A percentile compares a stretch with the other conserved stretches of the same genome.
Conservation (phyloP, 768 basidiomycete species). For the Pisolithus albus region DNA sequence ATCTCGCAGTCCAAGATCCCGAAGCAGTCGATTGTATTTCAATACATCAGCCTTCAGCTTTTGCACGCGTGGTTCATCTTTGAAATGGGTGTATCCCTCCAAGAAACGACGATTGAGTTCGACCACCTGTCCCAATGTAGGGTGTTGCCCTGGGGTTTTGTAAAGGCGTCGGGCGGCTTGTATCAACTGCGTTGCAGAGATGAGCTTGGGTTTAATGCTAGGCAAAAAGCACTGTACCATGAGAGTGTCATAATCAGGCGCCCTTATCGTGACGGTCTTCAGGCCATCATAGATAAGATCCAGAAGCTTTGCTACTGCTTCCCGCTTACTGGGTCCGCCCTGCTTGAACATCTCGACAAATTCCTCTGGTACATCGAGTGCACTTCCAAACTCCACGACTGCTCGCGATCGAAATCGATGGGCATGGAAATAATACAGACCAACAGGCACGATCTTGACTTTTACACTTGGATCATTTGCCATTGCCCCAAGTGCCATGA, state of each 20-base stretch:
- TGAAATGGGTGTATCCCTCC: slow-evolving; percentile 88
- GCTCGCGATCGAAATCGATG: slow-evolving; percentile 92
- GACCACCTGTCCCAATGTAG: slow-evolving; percentile 92
- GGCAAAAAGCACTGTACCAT: slow-evolving; percentile 56
- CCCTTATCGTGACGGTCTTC: slow-evolving; percentile 92
- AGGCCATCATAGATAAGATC: slow-evolving; percentile 88
- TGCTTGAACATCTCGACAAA: slow-evolving; percentile 85
- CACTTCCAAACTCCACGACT: slow-evolving; percentile 92
- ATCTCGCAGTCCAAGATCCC: slow-evolving; percentile 87
- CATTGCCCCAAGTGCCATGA: slow-evolving; percentile 99
- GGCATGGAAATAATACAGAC: slow-evolving; percentile 67
- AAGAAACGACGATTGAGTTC: slow-evolving; percentile 90
- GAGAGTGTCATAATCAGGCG: slow-evolving; percentile 95
- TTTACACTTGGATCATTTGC: slow-evolving; percentile 77
- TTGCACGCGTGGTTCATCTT: slow-evolving; percentile 85
- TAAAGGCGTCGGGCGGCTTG: slow-evolving; percentile 93
- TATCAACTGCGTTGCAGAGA: slow-evolving; percentile 56
- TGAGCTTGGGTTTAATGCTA: slow-evolving; percentile 3
- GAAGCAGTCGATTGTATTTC: slow-evolving; percentile 81
- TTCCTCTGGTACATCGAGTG: slow-evolving; percentile 86
- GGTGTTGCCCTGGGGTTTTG: slow-evolving; percentile 88
- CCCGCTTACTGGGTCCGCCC: slow-evolving; percentile 82
- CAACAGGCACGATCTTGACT: slow-evolving; percentile 89
- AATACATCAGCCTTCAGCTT: slow-evolving; percentile 73
- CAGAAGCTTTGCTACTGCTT: slow-evolving; percentile 83